These are phyloP conservation scores for Pythium vanterpoolii DNA, from an alignment of 352 stramenopile species.

Conservation along the genomic window DNA sequence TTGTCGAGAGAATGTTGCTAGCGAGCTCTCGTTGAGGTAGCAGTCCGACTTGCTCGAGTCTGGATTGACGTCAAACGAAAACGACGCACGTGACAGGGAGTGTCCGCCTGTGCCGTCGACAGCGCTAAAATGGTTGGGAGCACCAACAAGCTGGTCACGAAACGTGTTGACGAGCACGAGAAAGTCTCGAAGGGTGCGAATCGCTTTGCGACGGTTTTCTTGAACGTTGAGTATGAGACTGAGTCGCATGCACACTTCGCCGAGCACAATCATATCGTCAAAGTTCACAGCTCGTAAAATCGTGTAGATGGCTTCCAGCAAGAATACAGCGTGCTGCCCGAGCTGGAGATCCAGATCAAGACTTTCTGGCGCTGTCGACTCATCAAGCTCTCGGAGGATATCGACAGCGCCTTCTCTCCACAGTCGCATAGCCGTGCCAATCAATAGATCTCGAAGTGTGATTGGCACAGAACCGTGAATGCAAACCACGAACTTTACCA, in stretches of 20 bases:
- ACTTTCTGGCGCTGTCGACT: background rate
- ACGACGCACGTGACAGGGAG: constrained; percentile 26
- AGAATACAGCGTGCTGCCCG: background rate
- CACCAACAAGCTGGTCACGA: constrained; percentile 36
- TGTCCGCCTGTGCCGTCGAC: background rate
- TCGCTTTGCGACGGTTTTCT: constrained; percentile 29
- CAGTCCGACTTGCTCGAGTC: constrained; percentile 16
- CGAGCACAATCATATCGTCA: constrained; percentile 53
- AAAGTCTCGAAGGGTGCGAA: constrained; percentile 32
- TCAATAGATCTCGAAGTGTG: background rate
- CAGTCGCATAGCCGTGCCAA: background rate
- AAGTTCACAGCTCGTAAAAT: constrained; percentile 37
- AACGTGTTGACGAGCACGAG: constrained; percentile 35
- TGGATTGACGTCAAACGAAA: constrained; percentile 27
- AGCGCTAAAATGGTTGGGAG: constrained; percentile 32
- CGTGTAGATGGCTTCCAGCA: constrained; percentile 43
- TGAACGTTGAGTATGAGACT: constrained; percentile 31
- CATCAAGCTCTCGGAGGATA: constrained; percentile 36
- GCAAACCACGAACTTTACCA: background rate
- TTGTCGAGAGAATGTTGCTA: constrained; percentile 16
- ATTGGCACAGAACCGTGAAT: background rate
- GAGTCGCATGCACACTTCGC: constrained; percentile 39
- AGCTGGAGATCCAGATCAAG: background rate
- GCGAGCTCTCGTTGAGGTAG: background rate
- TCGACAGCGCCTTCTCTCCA: constrained; percentile 35